A percentile compares a stretch with the other conserved stretches of the same genome.
These are phyloP conservation scores for Debaryomycetaceae sp. DNA, from an alignment of 1,139 yeast genomes.

Conservation along the genomic window DNA sequence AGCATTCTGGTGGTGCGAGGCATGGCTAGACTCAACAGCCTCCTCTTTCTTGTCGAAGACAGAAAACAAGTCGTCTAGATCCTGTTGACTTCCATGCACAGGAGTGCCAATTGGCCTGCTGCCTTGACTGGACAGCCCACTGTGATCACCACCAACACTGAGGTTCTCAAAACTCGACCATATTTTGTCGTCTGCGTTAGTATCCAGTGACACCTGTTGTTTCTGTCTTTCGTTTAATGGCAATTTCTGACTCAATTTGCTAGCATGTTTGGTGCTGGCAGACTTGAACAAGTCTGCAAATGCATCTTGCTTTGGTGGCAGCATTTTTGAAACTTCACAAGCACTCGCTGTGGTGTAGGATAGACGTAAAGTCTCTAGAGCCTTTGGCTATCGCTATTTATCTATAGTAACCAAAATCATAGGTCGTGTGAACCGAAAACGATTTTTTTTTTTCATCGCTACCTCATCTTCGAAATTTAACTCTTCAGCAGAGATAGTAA, in stretches of 20 bases:
- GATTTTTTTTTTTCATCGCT: conserved; percentile 3
- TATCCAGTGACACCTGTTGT: conserved; percentile 6
- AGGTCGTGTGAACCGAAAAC: conserved; percentile 1
- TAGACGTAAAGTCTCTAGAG: neutral
- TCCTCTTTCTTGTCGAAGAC: conserved; percentile 1
- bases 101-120: neutral
- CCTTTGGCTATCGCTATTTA: neutral
- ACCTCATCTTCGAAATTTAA: conserved; percentile 5
- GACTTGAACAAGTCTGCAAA: conserved; percentile 46
- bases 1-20: neutral
- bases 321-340: conserved; percentile 8
- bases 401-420: neutral
- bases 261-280: conserved; percentile 18
- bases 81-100: neutral
- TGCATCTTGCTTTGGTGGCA: conserved; percentile 46
- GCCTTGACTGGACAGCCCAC: neutral
- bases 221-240: conserved; percentile 20
- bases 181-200: neutral
- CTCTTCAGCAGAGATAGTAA: neutral
- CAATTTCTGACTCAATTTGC: conserved; percentile 10
- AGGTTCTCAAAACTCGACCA: neutral
- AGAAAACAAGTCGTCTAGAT: conserved; percentile 2
- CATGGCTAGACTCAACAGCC: neutral
- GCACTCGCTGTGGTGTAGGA: neutral
- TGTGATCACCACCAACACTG: neutral